These are phyloP conservation scores for Syzygium aromaticum DNA, from an alignment of 345 rosid species.

Conservation along the genomic window DNA sequence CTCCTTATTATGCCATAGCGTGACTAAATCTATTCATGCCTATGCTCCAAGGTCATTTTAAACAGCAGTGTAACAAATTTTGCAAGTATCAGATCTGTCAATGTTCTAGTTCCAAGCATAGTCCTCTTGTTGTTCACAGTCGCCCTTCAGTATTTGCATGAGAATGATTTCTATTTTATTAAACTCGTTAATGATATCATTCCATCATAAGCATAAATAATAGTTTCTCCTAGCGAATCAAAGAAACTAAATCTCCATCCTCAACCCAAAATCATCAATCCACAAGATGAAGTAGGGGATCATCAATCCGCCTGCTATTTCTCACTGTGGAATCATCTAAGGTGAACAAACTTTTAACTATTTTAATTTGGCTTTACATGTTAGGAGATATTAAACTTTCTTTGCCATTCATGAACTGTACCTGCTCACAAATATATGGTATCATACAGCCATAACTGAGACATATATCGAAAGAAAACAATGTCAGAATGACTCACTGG, in stretches of 20 bases:
- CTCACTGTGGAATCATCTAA: neutral
- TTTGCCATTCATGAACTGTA: neutral
- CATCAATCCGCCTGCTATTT: neutral
- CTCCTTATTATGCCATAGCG: neutral
- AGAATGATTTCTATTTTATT: neutral
- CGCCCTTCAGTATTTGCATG: neutral
- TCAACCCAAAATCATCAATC: neutral
- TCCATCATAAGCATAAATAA: neutral
- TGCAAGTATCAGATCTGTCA: neutral
- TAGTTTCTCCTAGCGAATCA: neutral
- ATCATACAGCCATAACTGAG: neutral
- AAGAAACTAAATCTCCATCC: neutral
- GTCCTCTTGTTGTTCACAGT: neutral
- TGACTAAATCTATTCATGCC: neutral
- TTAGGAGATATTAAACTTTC: neutral
- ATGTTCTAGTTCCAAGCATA: neutral
- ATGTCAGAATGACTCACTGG: conserved; percentile 47
- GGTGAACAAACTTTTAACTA: neutral
- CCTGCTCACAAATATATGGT: neutral
- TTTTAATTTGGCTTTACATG: neutral
- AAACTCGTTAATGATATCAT: neutral
- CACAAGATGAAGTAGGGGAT: neutral
- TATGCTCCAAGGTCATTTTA: neutral
- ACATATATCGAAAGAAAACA: neutral
- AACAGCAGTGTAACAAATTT: neutral